Conservation (phyloP, 129 eudicot genomes). For the Pseudognaphalium luteoalbum region DNA sequence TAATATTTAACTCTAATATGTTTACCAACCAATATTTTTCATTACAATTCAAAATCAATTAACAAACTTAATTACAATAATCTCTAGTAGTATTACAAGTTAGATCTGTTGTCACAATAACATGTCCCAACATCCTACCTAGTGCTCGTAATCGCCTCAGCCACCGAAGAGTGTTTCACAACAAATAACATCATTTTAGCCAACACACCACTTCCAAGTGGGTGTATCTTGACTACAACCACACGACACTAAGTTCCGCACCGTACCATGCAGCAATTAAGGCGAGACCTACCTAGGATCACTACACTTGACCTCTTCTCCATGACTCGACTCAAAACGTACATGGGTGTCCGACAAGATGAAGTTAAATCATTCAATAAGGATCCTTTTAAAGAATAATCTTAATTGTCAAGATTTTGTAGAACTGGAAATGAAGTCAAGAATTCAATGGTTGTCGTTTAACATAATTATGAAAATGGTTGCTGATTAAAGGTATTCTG, state of each 20-base stretch:
- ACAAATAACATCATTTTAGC: background rate
- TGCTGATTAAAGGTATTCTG: slow-evolving; percentile 36
- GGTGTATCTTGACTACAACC: background rate
- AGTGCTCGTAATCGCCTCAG: slow-evolving; percentile 1
- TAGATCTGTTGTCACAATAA: too few species aligned
- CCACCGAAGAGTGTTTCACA: background rate
- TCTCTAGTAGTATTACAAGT: too few species aligned
- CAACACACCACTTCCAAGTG: background rate
- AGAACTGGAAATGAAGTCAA: slow-evolving; percentile 33
- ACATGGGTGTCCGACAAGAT: slow-evolving; percentile 21
- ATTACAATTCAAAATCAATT: too few species aligned
- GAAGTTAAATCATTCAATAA: slow-evolving; percentile 23
- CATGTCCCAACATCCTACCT: too few species aligned
- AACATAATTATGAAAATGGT: slow-evolving; percentile 43
- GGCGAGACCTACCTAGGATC: background rate
- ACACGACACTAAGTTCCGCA: background rate
- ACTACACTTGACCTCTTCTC: background rate
- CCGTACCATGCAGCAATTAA: background rate
- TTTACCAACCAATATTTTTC: too few species aligned
- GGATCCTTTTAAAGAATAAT: slow-evolving; percentile 6
- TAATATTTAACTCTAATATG: too few species aligned
- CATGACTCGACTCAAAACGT: background rate
- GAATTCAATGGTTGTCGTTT: slow-evolving; percentile 34
- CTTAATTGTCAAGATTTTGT: background rate
- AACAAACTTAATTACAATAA: too few species aligned